phyloP scores from a whole-genome alignment of 1,284 basidiomycete species.

The Cryptococcus hybrid region DNA sequence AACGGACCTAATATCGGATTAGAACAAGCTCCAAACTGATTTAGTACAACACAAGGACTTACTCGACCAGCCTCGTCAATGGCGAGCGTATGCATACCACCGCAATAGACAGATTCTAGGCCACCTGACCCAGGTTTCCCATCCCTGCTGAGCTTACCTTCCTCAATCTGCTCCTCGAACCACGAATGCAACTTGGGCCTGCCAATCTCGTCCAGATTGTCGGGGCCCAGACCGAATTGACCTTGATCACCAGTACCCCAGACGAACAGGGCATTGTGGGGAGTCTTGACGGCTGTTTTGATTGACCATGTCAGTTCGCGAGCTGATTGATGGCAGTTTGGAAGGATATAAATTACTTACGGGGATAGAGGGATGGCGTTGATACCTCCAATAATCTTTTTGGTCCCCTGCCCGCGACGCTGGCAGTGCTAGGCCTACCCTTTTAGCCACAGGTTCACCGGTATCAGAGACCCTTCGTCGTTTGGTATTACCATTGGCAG shows the following conservation, averaged over 20 bases:
- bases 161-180: conserved; percentile 34
- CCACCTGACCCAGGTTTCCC: conserved; percentile 57
- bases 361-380: conserved; percentile 23
- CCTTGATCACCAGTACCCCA: conserved; percentile 85
- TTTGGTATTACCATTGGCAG: conserved; percentile 14
- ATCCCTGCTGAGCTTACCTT: conserved; percentile 50
- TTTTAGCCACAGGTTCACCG: conserved; percentile 18
- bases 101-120: conserved; percentile 70
- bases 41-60: conserved; percentile 42
- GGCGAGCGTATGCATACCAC: conserved; percentile 81
- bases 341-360: conserved; percentile 14
- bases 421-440: conserved; percentile 15
- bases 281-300: conserved; percentile 17
- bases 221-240: conserved; percentile 77
- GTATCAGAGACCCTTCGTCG: conserved; percentile 12
- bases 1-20: conserved; percentile 61
- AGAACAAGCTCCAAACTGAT: not conserved
- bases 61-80: conserved; percentile 81
- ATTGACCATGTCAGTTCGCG: not conserved
- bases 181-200: conserved; percentile 65
- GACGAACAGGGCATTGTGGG: conserved; percentile 59
- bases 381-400: conserved; percentile 11
- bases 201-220: conserved; percentile 64
- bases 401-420: not conserved
- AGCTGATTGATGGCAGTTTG: too few species aligned